Conservation (phyloP, 2,329 filamentous ascomycete genomes). For the Xylariaceae sp. region DNA sequence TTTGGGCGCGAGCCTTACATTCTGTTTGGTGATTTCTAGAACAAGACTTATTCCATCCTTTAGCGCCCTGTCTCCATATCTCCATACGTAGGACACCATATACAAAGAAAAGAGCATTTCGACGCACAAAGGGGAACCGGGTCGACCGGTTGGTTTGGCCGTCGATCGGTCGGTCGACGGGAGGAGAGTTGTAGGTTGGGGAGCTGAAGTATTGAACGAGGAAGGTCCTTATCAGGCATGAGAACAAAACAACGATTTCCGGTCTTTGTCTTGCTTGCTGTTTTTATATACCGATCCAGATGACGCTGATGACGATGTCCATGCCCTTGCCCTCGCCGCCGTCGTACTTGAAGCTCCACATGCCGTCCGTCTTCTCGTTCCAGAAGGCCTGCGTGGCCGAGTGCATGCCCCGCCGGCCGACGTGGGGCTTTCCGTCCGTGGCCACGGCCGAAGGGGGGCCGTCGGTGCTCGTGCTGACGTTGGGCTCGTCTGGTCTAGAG, state of each 20-base stretch:
- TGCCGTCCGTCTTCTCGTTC: constrained; percentile 86
- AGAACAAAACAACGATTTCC: not conserved
- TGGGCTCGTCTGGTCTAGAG: constrained; percentile 44
- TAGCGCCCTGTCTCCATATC: too few species aligned
- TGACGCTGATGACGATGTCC: constrained; percentile 66
- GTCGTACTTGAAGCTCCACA: constrained; percentile 86
- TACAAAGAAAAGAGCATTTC: too few species aligned
- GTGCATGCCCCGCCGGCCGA: constrained; percentile 86
- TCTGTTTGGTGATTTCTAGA: too few species aligned
- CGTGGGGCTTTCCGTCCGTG: constrained; percentile 63
- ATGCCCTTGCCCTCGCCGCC: constrained; percentile 59
- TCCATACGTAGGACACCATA: too few species aligned
- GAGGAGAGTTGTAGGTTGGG: too few species aligned
- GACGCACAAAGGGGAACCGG: too few species aligned
- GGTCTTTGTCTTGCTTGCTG: too few species aligned
- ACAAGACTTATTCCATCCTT: too few species aligned
- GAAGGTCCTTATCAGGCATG: not conserved
- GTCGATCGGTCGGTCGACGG: too few species aligned
- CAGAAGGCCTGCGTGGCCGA: constrained; percentile 80
- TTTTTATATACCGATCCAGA: constrained; percentile 70
- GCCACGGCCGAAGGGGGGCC: constrained; percentile 42
- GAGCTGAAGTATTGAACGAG: not conserved
- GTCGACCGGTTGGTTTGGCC: too few species aligned
- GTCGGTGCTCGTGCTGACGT: constrained; percentile 50
- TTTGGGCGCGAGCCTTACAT: too few species aligned